Base-by-base conservation (phyloP, 1,139 yeast genomes). In the Spencermartinsiella ligniputridi region DNA sequence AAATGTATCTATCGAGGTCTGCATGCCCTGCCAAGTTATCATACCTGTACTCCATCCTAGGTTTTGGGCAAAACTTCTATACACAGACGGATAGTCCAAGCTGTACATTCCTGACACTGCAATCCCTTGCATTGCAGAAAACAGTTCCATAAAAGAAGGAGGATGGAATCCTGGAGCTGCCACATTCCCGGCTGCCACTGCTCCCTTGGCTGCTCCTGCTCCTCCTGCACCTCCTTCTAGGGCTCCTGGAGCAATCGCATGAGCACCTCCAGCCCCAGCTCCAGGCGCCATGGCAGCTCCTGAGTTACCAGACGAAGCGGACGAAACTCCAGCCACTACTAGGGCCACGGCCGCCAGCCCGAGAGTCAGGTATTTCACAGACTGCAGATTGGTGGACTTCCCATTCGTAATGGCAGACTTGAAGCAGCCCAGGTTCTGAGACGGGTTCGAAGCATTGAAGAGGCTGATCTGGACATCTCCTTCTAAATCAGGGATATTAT, bases 41-140 rank as follows among this genome's bases (percentile, higher is more conserved):
- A 60, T 50, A 4, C 65, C 66, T 12, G 53, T 45, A 11, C 62
- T 52, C 69, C 69, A 64, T 15, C 62, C 65, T 34, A 64, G 54
- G 46, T 65, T 64, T 29, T 57, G 55, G 6, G 65, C 45, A 41
- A 64, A 64, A 29, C 56, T 49, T 34, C 60, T 50, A 43, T 63
- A 64, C 1, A 63, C 59, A 3, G 51, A 44, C 5, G 69, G 69
- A 44, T 63, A 64, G 19, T 54, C 48, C 21, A 64, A 52, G 4
- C 66, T 54, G 45, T 62, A 55, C 59, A 64, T 60, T 18, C 68
- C 68, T n/a, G 58, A 53, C 22, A 56, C 48, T 2, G 68, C 64
- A 34, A 64, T 56, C 9, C 55, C 52, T 49, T 64, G 68, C 9
- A 61, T 42, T 24, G 56, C 54, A 2, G 47, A 37, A 35, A 61